phyloP scores from a whole-genome alignment of 805 yeast species.

The Starmerella geochares region DNA sequence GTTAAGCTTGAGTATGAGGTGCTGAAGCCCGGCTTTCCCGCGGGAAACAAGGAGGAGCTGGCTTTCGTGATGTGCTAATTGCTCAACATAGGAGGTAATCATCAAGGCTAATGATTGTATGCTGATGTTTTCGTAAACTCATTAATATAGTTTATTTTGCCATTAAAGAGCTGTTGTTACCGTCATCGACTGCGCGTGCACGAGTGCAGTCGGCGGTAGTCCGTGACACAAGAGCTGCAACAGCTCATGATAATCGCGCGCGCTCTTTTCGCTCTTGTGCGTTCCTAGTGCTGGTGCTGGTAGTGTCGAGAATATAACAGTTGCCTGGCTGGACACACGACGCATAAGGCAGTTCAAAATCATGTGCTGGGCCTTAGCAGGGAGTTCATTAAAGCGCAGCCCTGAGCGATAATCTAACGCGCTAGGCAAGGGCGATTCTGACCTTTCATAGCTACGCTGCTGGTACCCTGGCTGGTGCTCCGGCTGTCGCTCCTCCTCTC shows the following conservation, averaged over 20 bases:
- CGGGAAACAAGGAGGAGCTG: slow-evolving; percentile 5
- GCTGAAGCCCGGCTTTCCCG: slow-evolving; percentile 4
- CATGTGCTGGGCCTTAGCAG: slow-evolving; percentile 82
- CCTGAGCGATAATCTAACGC: background rate
- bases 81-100: too few species aligned
- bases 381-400: slow-evolving; percentile 69
- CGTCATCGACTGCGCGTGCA: slow-evolving; percentile 89
- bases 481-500: background rate
- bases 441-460: background rate
- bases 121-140: background rate
- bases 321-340: slow-evolving; percentile 50
- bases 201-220: slow-evolving; percentile 69
- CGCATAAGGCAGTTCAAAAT: slow-evolving; percentile 80
- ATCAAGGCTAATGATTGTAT: too few species aligned
- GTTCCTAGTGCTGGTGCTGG: slow-evolving; percentile 85
- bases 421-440: background rate
- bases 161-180: slow-evolving; percentile 77
- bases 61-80: slow-evolving; percentile 14
- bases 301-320: slow-evolving; percentile 73
- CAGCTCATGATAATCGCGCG: slow-evolving; percentile 64
- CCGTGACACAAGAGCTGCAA: slow-evolving; percentile 72
- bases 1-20: slow-evolving; percentile 48
- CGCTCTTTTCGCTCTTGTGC: slow-evolving; percentile 55
- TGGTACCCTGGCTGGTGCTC: background rate
- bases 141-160: background rate